Percentiles rank a stretch among this genome's conserved stretches.
Evolutionary conservation across 2,329 filamentous ascomycete genomes (phyloP).

Genomic region (Neurospora sp.): DNA sequence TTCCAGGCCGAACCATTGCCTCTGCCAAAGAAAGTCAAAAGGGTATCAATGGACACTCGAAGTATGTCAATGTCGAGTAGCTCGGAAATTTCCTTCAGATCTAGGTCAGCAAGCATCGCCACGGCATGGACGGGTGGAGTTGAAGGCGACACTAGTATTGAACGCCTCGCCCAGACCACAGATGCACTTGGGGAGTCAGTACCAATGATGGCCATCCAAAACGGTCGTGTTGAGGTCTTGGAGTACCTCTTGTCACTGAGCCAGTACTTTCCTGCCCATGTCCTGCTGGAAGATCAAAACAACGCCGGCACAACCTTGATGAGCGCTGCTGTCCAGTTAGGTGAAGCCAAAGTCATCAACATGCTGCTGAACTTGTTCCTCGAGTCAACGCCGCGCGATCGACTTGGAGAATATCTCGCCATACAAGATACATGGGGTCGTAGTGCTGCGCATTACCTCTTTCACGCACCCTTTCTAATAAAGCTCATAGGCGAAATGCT

Average conservation of each 20-base stretch:
- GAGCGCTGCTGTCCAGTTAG: slow-evolving; percentile 82
- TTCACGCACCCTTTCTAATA: slow-evolving; percentile 79
- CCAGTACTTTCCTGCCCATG: slow-evolving; percentile 61
- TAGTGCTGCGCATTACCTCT: slow-evolving; percentile 90
- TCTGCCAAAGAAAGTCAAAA: slow-evolving; percentile 52
- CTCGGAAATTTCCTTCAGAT: slow-evolving; percentile 75
- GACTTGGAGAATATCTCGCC: slow-evolving; percentile 58
- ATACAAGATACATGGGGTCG: slow-evolving; percentile 76
- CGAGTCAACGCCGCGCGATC: slow-evolving; percentile 35
- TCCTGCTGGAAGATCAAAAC: slow-evolving; percentile 74
- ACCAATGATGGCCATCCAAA: slow-evolving; percentile 74
- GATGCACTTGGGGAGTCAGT: slow-evolving; percentile 70
- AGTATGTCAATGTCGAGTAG: slow-evolving; percentile 84
- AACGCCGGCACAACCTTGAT: slow-evolving; percentile 83
- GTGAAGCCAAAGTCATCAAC: slow-evolving; percentile 63
- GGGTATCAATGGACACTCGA: slow-evolving; percentile 79
- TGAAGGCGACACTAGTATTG: slow-evolving; percentile 79
- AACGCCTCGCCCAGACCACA: slow-evolving; percentile 63
- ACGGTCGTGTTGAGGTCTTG: slow-evolving; percentile 60
- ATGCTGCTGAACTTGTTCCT: slow-evolving; percentile 64
- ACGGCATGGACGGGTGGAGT: slow-evolving; percentile 58
- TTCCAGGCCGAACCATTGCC: slow-evolving; percentile 5
- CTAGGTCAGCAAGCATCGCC: slow-evolving; percentile 66
- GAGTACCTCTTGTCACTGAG: slow-evolving; percentile 69
- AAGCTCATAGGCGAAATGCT: slow-evolving; percentile 64